A percentile compares a stretch with the other conserved stretches of the same genome.
phyloP scores from a whole-genome alignment of 1,284 basidiomycete genomes.

The Tetrapyrgos nigripes region DNA sequence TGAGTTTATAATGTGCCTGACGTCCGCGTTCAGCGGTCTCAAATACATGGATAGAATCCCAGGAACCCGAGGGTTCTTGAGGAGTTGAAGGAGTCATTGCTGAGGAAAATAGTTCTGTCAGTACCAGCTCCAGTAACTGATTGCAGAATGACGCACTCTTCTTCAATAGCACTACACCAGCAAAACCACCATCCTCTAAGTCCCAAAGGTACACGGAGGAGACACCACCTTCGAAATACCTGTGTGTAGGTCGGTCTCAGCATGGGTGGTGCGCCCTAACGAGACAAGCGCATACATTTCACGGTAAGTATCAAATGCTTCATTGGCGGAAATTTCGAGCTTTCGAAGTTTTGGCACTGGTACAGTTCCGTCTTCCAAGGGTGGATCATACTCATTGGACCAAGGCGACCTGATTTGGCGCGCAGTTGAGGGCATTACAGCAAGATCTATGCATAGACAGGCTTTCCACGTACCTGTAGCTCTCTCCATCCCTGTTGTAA shows the following conservation, averaged over 20 bases:
- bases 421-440: not conserved
- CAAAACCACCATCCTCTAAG: conserved; percentile 94
- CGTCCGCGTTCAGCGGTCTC: conserved; percentile 91
- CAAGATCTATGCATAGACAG: not conserved
- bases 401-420: conserved; percentile 85
- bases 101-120: conserved; percentile 31
- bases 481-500: conserved; percentile 97
- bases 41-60: conserved; percentile 99
- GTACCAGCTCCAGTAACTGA: not conserved
- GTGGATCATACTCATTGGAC: conserved; percentile 95
- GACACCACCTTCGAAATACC: conserved; percentile 96
- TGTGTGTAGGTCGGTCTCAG: conserved; percentile 38
- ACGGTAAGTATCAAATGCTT: conserved; percentile 97
- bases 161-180: conserved; percentile 96
- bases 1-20: conserved; percentile 95
- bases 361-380: conserved; percentile 85
- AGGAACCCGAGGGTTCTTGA: conserved; percentile 79
- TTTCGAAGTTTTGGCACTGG: conserved; percentile 88
- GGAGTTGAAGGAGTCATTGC: conserved; percentile 61
- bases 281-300: conserved; percentile 76
- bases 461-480: conserved; percentile 73
- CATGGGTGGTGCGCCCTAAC: not conserved
- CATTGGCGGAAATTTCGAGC: conserved; percentile 92
- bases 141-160: conserved; percentile 71
- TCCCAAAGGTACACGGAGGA: conserved; percentile 99